Evolutionary conservation across 441 rosid species (phyloP).

Genomic region (Monsonia emarginata): DNA sequence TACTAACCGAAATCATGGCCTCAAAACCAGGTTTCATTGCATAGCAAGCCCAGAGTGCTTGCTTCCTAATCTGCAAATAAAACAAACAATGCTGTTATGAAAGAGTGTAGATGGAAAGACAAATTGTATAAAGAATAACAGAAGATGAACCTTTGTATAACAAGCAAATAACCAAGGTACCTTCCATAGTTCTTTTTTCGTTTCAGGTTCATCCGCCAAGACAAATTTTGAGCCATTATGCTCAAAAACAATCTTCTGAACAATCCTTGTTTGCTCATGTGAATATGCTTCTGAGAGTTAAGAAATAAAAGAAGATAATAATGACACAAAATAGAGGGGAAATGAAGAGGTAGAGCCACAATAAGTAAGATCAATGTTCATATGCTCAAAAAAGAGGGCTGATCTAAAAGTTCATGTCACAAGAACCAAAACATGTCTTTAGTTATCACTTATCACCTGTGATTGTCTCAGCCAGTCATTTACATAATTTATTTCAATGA

Average conservation of each 20-base stretch:
- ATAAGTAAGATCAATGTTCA: neutral
- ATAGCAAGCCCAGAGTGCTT: slow-evolving; percentile 86
- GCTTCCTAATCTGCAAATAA: slow-evolving; percentile 65
- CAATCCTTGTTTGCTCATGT: slow-evolving; percentile 68
- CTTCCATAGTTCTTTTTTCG: slow-evolving; percentile 91
- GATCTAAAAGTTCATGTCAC: neutral
- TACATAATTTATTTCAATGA: no score
- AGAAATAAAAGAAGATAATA: slow-evolving; percentile 3
- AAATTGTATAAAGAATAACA: neutral
- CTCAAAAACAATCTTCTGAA: slow-evolving; percentile 71
- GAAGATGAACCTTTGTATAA: neutral
- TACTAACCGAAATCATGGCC: slow-evolving; percentile 66
- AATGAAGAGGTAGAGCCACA: slow-evolving; percentile 1
- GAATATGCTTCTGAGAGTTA: slow-evolving; percentile 62
- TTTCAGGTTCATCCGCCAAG: slow-evolving; percentile 71
- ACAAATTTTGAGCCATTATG: slow-evolving; percentile 80
- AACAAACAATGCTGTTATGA: slow-evolving; percentile 3
- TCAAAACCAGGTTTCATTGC: slow-evolving; percentile 78
- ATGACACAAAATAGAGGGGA: slow-evolving; percentile 8
- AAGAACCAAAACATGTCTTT: neutral
- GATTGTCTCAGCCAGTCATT: no score
- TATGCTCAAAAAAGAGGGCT: neutral
- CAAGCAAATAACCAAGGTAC: slow-evolving; percentile 28
- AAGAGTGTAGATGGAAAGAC: neutral
- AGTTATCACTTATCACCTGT: no score